phyloP scores from a whole-genome alignment of 225 moss, liverwort and hornwort genomes.

The Pseudoscleropodium purum region DNA sequence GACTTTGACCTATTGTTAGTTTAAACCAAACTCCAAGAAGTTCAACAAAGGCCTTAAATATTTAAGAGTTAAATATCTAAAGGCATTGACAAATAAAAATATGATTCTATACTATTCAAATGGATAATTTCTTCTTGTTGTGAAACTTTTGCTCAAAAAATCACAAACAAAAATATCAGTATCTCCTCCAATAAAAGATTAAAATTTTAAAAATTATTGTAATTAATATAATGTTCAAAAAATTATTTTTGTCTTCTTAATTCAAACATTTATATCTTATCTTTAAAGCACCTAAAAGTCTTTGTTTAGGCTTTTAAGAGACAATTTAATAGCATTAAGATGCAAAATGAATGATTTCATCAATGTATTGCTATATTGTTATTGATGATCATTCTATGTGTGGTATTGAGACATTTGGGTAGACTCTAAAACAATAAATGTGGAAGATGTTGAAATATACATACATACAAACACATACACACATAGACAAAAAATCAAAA shows the following conservation, averaged over 20 bases:
- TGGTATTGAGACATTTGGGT: not conserved
- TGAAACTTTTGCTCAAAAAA: not conserved
- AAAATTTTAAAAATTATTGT: not conserved
- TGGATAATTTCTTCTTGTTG: not conserved
- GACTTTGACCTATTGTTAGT: not conserved
- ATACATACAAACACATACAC: no score
- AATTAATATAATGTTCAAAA: not conserved
- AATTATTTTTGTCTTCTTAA: not conserved
- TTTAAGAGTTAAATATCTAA: not conserved
- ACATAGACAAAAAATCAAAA: no score
- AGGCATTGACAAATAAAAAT: not conserved
- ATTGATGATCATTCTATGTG: not conserved
- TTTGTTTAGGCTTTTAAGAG: not conserved
- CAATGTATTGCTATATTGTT: not conserved
- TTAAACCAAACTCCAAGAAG: not conserved
- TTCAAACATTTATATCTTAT: not conserved
- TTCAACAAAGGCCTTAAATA: not conserved
- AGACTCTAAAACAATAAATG: not conserved
- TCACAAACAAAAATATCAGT: fast-evolving
- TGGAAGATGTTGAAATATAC: not conserved
- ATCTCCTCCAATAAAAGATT: fast-evolving
- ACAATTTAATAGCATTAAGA: not conserved
- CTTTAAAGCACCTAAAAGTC: not conserved
- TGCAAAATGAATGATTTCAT: not conserved
- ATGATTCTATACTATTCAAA: not conserved